These are phyloP conservation scores for Azolla pinnata DNA, from an alignment of 75 land plant genomes.

Conservation along the genomic window DNA sequence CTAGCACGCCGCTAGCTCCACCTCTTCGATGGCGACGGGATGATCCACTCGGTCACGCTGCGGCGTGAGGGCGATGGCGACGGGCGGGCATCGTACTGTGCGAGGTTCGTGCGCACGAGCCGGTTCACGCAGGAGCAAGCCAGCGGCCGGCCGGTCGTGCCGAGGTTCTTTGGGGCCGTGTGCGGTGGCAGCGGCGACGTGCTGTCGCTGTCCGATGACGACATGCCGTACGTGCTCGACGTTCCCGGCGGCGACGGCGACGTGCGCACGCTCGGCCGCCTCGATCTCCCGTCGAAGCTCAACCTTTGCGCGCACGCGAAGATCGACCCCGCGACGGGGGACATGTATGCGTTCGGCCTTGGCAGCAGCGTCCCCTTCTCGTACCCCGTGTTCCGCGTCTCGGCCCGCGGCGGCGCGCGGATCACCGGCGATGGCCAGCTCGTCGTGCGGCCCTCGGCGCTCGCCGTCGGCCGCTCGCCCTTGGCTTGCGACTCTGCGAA, in stretches of 20 bases:
- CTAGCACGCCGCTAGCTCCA: too few species aligned
- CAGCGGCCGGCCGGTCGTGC: conserved; percentile 29
- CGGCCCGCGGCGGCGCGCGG: conserved; percentile 34
- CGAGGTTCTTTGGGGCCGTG: conserved; percentile 47
- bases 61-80: conserved; percentile 6
- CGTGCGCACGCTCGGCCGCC: conserved; percentile 62
- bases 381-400: conserved; percentile 46
- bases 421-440: conserved; percentile 47
- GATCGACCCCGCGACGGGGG: conserved; percentile 39
- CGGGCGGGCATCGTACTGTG: conserved; percentile 44
- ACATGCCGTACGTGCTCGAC: conserved; percentile 40
- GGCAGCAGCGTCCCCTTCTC: conserved; percentile 23
- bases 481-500: conserved; percentile 37
- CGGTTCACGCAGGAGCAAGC: conserved; percentile 37
- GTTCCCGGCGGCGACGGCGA: conserved; percentile 38
- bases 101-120: conserved; percentile 55
- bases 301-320: conserved; percentile 91
- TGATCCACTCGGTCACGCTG: conserved; percentile 56
- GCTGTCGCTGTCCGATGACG: conserved; percentile 60
- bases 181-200: conserved; percentile 32
- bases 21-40: conserved; percentile 81
- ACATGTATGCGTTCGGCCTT: conserved; percentile 46
- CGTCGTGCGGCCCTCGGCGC: conserved; percentile 34
- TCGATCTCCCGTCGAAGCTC: conserved; percentile 47
- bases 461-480: conserved; percentile 30